Base-by-base conservation (phyloP, 2,329 filamentous ascomycete genomes). In the Thelonectria olida region DNA sequence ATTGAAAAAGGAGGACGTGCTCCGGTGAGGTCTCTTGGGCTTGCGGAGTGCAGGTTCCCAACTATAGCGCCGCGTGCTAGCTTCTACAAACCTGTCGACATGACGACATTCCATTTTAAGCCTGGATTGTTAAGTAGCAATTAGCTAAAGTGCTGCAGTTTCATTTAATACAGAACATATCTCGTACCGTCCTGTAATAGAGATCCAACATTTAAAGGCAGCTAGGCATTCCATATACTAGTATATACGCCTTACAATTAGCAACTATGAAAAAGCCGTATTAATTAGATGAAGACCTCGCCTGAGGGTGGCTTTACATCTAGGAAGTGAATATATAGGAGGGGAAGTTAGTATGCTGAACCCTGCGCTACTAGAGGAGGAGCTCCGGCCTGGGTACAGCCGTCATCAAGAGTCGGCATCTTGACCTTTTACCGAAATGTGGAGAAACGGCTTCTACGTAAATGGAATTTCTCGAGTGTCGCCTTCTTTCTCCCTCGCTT, bases 161-260 rank as follows among this genome's bases (percentile, higher is more conserved):
- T 61, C 45, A 51, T 61, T 28, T 38, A 52, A 52, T 61, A 52
- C 28, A 42, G 39, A 8, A 60, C 50, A 23, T 60, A 54, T 39
- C 57, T 60, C 12, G 44, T 44, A 49, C 57, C 44, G 7, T 38
- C 52, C 27, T 38, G 27, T 56, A 47, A 61, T 27, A 61, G 39
- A n/a, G 47, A 61, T 25, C 38, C 39, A 36, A 42, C 45, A 31
- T 56, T 61, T 45, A 61, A 45, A 45, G 58, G 58, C 7, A 27
- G 45, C 52, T 45, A 56, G 52, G 34, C n/a, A n/a, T n/a, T 61
- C 41, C 58, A 61, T 52, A 61, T 61, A 22, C 39, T 56, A 34
- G 58, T 51, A 19, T n/a, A n/a, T n/a, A n/a, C n/a, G n/a, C n/a
- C n/a, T n/a, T n/a, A n/a, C n/a, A n/a, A n/a, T n/a, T n/a, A n/a